Evolutionary conservation across 495 filamentous ascomycete species (phyloP).

Genomic region (Daldinia vernicosa): DNA sequence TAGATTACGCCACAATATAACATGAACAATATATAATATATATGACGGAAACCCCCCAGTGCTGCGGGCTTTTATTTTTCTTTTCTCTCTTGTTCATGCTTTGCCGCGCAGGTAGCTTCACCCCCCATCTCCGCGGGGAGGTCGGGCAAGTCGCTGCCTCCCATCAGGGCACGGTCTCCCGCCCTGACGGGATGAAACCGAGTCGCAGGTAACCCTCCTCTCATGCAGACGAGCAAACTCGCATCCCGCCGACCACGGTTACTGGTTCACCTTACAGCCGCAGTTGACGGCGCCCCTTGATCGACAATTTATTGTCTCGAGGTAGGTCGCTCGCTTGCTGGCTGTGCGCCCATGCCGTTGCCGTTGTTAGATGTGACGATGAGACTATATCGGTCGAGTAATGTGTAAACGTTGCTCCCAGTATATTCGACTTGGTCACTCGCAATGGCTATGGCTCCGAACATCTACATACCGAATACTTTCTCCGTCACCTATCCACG

Average conservation of each 20-base stretch:
- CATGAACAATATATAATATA: slow-evolving; percentile 20
- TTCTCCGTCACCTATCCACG: slow-evolving; percentile 8
- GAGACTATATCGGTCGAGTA: slow-evolving; percentile 19
- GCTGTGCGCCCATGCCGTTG: not conserved
- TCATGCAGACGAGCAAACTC: slow-evolving; percentile 21
- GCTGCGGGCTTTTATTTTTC: not conserved
- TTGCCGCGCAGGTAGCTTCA: slow-evolving; percentile 33
- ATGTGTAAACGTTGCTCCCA: slow-evolving; percentile 11
- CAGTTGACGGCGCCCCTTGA: slow-evolving; percentile 25
- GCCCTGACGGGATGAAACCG: slow-evolving; percentile 28
- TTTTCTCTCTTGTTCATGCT: slow-evolving; percentile 13
- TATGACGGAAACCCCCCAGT: not conserved
- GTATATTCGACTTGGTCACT: slow-evolving; percentile 19
- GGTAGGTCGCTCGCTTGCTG: slow-evolving; percentile 7
- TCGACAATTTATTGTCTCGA: slow-evolving; percentile 34
- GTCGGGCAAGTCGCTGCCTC: slow-evolving; percentile 38
- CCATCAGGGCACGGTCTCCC: slow-evolving; percentile 11
- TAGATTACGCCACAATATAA: slow-evolving; percentile 12
- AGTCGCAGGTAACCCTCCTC: slow-evolving; percentile 32
- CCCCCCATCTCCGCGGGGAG: slow-evolving; percentile 28
- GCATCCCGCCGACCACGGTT: slow-evolving; percentile 38
- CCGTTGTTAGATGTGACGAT: slow-evolving; percentile 19
- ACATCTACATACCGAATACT: not conserved
- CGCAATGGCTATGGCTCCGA: slow-evolving; percentile 7
- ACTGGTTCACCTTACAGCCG: slow-evolving; percentile 9